These are phyloP conservation scores for Elaeagnus macrophylla DNA, from an alignment of 306 rosid genomes.

Conservation along the genomic window DNA sequence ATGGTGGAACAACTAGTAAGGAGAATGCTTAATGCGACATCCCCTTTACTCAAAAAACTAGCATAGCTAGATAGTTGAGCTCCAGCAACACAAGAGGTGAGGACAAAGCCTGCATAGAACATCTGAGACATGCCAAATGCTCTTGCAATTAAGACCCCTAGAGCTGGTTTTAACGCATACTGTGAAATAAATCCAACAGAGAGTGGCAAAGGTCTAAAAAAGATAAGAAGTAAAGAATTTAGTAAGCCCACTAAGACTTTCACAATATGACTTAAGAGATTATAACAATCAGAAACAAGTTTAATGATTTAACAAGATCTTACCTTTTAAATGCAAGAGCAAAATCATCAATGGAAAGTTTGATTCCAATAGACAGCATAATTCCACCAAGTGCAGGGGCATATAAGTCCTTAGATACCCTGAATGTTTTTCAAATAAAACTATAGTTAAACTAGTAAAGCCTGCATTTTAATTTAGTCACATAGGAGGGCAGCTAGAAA, in stretches of 20 bases:
- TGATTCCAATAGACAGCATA: conserved; percentile 91
- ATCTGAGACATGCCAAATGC: conserved; percentile 58
- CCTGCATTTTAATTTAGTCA: neutral
- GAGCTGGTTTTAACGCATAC: conserved; percentile 71
- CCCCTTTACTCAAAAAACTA: conserved; percentile 89
- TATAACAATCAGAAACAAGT: conserved; percentile 8
- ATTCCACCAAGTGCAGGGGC: conserved; percentile 99
- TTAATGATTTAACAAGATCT: conserved; percentile 13
- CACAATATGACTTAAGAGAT: conserved; percentile 14
- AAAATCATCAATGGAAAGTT: conserved; percentile 74
- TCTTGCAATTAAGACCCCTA: conserved; percentile 70
- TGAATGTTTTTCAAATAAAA: conserved; percentile 29
- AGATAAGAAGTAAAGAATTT: conserved; percentile 24
- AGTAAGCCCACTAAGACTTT: conserved; percentile 13
- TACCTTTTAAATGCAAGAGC: conserved; percentile 86
- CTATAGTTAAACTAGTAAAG: conserved; percentile 9
- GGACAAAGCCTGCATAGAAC: conserved; percentile 86
- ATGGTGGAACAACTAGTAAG: conserved; percentile 83
- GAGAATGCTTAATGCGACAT: conserved; percentile 85
- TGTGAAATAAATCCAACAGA: conserved; percentile 71
- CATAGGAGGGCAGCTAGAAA: neutral
- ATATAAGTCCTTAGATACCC: conserved; percentile 93
- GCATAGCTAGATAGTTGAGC: conserved; percentile 96
- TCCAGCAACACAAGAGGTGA: conserved; percentile 86
- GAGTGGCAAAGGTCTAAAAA: conserved; percentile 83